Percentiles rank a stretch among this genome's conserved stretches.
Conservation (phyloP, 306 rosid species). For the Rosa multiflora region DNA sequence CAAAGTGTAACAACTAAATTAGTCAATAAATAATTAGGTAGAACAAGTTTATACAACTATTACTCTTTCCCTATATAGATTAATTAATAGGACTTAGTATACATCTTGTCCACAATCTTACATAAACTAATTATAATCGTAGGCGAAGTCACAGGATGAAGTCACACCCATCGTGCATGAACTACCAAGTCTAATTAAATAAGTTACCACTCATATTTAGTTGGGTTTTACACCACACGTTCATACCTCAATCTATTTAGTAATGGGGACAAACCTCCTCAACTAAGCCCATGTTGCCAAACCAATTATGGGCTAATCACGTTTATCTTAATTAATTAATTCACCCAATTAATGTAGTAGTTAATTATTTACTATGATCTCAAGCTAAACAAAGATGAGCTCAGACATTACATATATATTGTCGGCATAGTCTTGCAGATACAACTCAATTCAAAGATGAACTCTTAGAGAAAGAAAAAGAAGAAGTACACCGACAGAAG, state of each 20-base stretch:
- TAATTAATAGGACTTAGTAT: neutral
- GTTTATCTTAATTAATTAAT: neutral
- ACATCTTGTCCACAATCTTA: neutral
- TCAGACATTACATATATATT: neutral
- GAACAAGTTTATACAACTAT: neutral
- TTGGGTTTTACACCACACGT: neutral
- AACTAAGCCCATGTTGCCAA: neutral
- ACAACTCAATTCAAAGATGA: conserved; percentile 40
- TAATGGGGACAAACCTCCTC: neutral
- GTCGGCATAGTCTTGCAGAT: conserved; percentile 26
- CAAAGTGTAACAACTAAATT: neutral
- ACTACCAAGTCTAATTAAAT: neutral
- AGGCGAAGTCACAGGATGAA: conserved; percentile 1
- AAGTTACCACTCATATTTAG: neutral
- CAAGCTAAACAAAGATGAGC: neutral
- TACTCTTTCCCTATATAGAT: neutral
- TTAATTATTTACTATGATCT: neutral
- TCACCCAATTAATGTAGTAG: neutral
- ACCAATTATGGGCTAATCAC: conserved; percentile 7
- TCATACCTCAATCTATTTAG: neutral
- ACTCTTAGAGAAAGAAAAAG: neutral
- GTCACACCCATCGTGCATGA: neutral
- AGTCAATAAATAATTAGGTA: neutral
- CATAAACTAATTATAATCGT: neutral
- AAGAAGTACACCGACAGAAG: conserved; percentile 13